These are phyloP conservation scores for Selaginella tamariscina DNA, from an alignment of 75 land plant genomes.

Conservation along the genomic window DNA sequence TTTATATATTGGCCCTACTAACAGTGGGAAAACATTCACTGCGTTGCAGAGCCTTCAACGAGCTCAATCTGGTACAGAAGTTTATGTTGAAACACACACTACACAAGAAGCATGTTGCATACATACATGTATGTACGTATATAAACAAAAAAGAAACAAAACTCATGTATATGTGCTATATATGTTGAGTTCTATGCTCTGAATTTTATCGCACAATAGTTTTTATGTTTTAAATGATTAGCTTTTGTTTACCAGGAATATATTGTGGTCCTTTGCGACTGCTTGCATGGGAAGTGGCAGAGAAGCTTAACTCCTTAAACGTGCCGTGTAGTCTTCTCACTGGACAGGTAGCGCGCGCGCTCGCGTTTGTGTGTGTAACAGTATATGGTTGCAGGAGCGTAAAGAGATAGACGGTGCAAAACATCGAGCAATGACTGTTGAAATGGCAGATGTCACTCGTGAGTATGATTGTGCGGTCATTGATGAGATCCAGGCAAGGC, in stretches of 20 bases:
- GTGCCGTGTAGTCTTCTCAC: slow-evolving; percentile 70
- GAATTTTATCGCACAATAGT: too few relatives aligned
- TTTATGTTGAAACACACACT: too few relatives aligned
- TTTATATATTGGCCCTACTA: slow-evolving; percentile 82
- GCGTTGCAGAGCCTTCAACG: slow-evolving; percentile 53
- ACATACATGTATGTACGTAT: too few relatives aligned
- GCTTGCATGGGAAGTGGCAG: slow-evolving; percentile 81
- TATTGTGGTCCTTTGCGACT: slow-evolving; percentile 90
- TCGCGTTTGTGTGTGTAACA: too few relatives aligned
- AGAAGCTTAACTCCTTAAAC: slow-evolving; percentile 49
- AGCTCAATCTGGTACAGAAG: slow-evolving; percentile 45
- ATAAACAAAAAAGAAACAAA: neutral
- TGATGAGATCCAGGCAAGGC: slow-evolving; percentile 73
- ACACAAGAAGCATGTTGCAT: too few relatives aligned
- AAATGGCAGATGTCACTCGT: slow-evolving; percentile 69
- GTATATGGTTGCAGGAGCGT: too few relatives aligned
- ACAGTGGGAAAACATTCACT: slow-evolving; percentile 81
- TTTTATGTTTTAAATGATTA: too few relatives aligned
- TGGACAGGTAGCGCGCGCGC: too few relatives aligned
- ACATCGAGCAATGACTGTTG: slow-evolving; percentile 74
- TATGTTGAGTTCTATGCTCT: too few relatives aligned
- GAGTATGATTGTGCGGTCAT: slow-evolving; percentile 68
- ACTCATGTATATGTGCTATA: neutral
- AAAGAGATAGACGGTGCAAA: slow-evolving; percentile 58
- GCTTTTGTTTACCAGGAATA: slow-evolving; percentile 30